Evolutionary conservation across 2,329 filamentous ascomycete species (phyloP), one percentile per base, ranked within the genome.

Genomic region (Dactylellina cionopaga): DNA sequence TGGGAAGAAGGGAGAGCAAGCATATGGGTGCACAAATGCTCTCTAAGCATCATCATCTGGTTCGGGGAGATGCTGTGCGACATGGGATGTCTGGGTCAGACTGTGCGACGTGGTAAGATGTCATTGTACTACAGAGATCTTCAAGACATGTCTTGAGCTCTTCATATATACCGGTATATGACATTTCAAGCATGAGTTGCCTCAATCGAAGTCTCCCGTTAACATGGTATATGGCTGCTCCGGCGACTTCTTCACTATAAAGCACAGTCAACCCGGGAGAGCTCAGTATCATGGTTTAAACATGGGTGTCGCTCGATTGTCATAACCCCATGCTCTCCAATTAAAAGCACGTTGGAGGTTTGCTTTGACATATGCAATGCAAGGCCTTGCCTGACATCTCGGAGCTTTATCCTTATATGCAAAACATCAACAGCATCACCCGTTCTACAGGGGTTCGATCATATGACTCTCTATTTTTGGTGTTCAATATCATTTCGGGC

Each of bases 381-480:
- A n/a, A n/a, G n/a, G n/a, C n/a, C n/a, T n/a, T n/a, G n/a, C n/a
- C n/a, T n/a, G n/a, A n/a, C n/a, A n/a, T n/a, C n/a, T n/a, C n/a
- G n/a, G n/a, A n/a, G n/a, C n/a, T n/a, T n/a, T n/a, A n/a, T n/a
- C 15, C 33, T 24, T 27, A 11, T 37, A 41, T 27, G 29, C 35
- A 35, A 55, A 55, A 55, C 51, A 10, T 22, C 35, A 11, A 3
- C 51, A 11, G 51, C 41, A 41, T 55, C 51, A 55, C 17, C 19
- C 22, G 25, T 5, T 13, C 27, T 7, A 41, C 51, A 19, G 25
- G 29, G 27, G 13, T 5, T n/a, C 3, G 39, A 55, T 37, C 11
- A 11, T n/a, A n/a, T n/a, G n/a, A n/a, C n/a, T n/a, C n/a, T n/a
- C 58, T 63, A 52, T 52, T 63, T 63, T 63, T 54, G 44, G 35